Evolutionary conservation across 768 basidiomycete species (phyloP).

Genomic region (Cytidiella melzeri): DNA sequence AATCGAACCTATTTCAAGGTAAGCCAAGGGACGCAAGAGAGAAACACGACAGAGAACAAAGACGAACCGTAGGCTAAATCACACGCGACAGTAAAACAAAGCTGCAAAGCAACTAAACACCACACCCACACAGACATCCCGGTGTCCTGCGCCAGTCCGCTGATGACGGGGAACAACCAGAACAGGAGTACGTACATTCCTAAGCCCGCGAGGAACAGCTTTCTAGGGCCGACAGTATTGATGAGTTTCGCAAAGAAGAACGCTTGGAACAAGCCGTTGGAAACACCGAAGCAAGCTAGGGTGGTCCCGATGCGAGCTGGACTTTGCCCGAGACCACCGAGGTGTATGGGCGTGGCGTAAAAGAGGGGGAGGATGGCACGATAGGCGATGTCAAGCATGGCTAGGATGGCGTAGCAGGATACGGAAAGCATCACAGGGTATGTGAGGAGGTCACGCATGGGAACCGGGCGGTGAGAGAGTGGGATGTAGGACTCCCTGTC

Average conservation of each 20-base stretch:
- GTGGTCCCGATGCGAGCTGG: slow-evolving; percentile 34
- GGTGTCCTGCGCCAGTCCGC: slow-evolving; percentile 15
- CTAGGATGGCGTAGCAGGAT: slow-evolving; percentile 27
- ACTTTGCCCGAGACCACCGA: slow-evolving; percentile 32
- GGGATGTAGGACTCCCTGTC: background rate
- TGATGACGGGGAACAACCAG: slow-evolving; percentile 25
- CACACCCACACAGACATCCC: slow-evolving; percentile 17
- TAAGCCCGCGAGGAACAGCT: slow-evolving; percentile 23
- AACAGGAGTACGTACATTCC: slow-evolving; percentile 21
- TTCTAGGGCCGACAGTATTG: slow-evolving; percentile 30
- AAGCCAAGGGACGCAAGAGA: background rate
- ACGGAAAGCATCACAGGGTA: slow-evolving; percentile 29
- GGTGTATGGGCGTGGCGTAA: slow-evolving; percentile 31
- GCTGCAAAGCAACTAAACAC: slow-evolving; percentile 20
- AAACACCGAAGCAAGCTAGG: slow-evolving; percentile 31
- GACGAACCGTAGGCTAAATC: slow-evolving; percentile 27
- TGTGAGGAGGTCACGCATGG: slow-evolving; percentile 24
- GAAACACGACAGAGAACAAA: background rate
- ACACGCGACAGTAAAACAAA: slow-evolving; percentile 19
- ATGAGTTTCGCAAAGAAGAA: slow-evolving; percentile 33
- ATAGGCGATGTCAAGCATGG: slow-evolving; percentile 34
- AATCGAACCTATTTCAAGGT: slow-evolving; percentile 21
- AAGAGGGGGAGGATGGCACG: slow-evolving; percentile 34
- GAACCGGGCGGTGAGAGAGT: slow-evolving; percentile 9
- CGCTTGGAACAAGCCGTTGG: slow-evolving; percentile 33